Evolutionary conservation across 2,329 filamentous ascomycete species (phyloP).

Genomic region (Epicoccum sorghinum): DNA sequence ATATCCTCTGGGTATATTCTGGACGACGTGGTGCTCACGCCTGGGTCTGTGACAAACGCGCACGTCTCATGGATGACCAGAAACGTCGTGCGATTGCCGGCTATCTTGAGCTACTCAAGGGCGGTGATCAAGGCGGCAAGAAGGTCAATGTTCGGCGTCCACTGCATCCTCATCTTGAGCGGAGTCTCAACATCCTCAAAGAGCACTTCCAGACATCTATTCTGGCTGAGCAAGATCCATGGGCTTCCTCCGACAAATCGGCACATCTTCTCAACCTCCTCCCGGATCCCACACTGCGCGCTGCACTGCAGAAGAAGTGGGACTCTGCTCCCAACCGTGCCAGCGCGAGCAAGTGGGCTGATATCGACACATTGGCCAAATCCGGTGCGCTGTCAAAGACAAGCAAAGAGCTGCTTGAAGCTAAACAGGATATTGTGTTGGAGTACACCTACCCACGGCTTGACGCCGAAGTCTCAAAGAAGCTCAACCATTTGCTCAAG

Average conservation of each 20-base stretch:
- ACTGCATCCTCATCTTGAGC: constrained; percentile 85
- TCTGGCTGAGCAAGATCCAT: constrained; percentile 84
- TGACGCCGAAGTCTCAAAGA: constrained; percentile 96
- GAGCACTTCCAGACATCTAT: constrained; percentile 84
- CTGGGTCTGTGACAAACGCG: constrained; percentile 94
- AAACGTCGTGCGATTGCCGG: constrained; percentile 84
- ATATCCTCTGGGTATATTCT: constrained; percentile 98
- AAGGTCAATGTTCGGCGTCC: constrained; percentile 84
- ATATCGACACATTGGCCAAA: constrained; percentile 87
- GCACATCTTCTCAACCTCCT: constrained; percentile 83
- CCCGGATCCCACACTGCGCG: constrained; percentile 77
- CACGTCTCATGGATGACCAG: constrained; percentile 82
- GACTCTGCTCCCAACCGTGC: constrained; percentile 77
- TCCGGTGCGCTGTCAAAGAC: constrained; percentile 77
- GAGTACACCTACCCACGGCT: constrained; percentile 98
- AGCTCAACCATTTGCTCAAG: constrained; percentile 97
- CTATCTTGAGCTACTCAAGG: constrained; percentile 89
- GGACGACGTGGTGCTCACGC: constrained; percentile 95
- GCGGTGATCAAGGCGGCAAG: constrained; percentile 84
- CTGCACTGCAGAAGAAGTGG: constrained; percentile 89
- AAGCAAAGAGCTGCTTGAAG: constrained; percentile 74
- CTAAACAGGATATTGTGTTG: constrained; percentile 93
- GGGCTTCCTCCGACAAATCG: constrained; percentile 69
- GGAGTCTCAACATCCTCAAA: constrained; percentile 84
- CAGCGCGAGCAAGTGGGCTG: constrained; percentile 86